phyloP scores from a whole-genome alignment of 106 monocot species.

The Dendrobium nobile region DNA sequence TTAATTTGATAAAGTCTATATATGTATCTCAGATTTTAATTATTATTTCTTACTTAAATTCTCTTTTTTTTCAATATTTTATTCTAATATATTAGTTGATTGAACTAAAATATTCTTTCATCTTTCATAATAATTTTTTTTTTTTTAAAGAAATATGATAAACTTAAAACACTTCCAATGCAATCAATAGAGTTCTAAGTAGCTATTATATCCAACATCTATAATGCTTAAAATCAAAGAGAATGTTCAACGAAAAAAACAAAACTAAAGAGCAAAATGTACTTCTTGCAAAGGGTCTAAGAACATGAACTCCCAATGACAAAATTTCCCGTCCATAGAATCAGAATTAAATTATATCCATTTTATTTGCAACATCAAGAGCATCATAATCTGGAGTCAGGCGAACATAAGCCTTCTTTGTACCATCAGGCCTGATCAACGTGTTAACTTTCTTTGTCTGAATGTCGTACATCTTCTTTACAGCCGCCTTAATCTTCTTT shows the following conservation, averaged over 20 bases:
- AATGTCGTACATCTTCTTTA: constrained; percentile 28
- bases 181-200: no score
- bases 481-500: constrained; percentile 48
- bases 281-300: neutral
- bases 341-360: constrained; percentile 23
- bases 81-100: no score
- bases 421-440: constrained; percentile 40
- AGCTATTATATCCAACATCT: no score
- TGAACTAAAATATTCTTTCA: no score
- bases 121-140: no score
- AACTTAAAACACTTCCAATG: no score
- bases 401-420: constrained; percentile 33
- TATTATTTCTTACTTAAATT: no score
- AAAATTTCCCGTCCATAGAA: neutral
- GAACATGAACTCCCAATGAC: neutral
- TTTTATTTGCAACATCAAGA: constrained; percentile 39
- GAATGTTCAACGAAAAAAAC: neutral
- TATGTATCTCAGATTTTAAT: no score
- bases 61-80: no score
- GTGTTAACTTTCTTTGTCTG: constrained; percentile 28
- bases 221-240: neutral
- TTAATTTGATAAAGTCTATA: no score
- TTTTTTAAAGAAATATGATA: no score
- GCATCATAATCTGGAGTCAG: constrained; percentile 35
- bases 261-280: neutral